Evolutionary conservation across 805 yeast species (phyloP), one percentile per base, ranked within the genome.

Genomic region (Wickerhamiella kazuoi): DNA sequence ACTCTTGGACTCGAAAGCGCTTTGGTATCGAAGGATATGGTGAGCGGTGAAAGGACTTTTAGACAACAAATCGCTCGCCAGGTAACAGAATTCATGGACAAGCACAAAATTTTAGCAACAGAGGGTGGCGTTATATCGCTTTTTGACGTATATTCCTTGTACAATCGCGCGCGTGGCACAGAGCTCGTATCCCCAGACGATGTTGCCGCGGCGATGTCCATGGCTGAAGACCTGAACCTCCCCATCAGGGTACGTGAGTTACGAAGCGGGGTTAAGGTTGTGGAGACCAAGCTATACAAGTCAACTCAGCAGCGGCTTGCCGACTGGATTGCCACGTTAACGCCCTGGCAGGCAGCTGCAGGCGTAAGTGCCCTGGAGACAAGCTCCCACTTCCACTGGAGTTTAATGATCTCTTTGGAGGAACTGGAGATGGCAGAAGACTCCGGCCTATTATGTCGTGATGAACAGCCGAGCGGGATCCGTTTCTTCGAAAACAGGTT

Each of bases 161-260:
- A 74, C 57, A 79, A 79, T 47, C 63, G 78, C 43, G 66, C 77
- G 0, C 64, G 80, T 46, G 74, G 82, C 6, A 61, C 71, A 21
- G 77, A 76, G 36, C 63, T 83, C 31, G 68, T 86, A 1, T 67
- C 81, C 1, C 81, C 95, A 1, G 57, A 56, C 19, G 93, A 82
- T 46, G 60, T 87, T 37, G 64, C 58, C 37, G 69, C 68, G 35
- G 74, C 94, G 0, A 67, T 82, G 39, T 64, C 63, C 21, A 53
- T 64, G 13, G 73, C 83, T 50, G 74, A 69, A 5, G 50, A 49
- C 6, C 58, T 84, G 34, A 63, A 69, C 6, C 59, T 87, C 14
- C 83, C 87, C 0, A 55, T 78, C 23, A 51, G 57, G 2, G 45
- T 68, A 41, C 61, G 62, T 46, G 62, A 49, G 34, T 62, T 66